Evolutionary conservation across 257 asterid species (phyloP).

Genomic region (Solanum chilense): DNA sequence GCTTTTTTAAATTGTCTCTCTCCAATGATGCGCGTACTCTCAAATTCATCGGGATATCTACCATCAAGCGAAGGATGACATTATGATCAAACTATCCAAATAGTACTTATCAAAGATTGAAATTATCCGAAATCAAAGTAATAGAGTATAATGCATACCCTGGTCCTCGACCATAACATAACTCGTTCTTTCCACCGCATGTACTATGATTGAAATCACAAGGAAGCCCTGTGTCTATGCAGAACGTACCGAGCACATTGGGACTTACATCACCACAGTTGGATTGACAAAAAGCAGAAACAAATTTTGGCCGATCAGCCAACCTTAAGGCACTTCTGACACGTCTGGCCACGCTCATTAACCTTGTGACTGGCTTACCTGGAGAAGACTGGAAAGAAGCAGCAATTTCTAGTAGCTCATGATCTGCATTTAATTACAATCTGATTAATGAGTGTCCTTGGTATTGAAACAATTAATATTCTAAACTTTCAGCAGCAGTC

Average conservation of each 20-base stretch:
- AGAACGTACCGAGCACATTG: conserved; percentile 95
- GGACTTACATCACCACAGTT: conserved; percentile 99
- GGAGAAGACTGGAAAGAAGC: conserved; percentile 65
- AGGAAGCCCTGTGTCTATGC: conserved; percentile 87
- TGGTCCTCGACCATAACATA: conserved; percentile 97
- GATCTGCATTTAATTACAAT: conserved; percentile 44
- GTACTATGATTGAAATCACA: conserved; percentile 98
- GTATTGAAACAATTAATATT: neutral
- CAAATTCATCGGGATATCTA: conserved; percentile 94
- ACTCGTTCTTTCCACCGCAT: conserved; percentile 91
- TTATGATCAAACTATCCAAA: neutral
- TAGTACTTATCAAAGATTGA: neutral
- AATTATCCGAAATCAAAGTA: neutral
- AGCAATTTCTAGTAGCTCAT: conserved; percentile 77
- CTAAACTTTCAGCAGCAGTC: neutral
- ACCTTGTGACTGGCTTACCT: conserved; percentile 60
- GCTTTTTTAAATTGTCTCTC: conserved; percentile 87
- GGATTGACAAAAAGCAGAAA: conserved; percentile 92
- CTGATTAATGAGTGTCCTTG: neutral
- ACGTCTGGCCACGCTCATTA: conserved; percentile 63
- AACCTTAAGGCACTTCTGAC: conserved; percentile 77
- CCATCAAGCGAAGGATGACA: conserved; percentile 14
- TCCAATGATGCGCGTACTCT: conserved; percentile 90
- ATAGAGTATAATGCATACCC: conserved; percentile 41
- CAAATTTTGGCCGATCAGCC: conserved; percentile 70